Evolutionary conservation across 2,329 filamentous ascomycete species (phyloP).

Genomic region (Plenodomus tracheiphilus): DNA sequence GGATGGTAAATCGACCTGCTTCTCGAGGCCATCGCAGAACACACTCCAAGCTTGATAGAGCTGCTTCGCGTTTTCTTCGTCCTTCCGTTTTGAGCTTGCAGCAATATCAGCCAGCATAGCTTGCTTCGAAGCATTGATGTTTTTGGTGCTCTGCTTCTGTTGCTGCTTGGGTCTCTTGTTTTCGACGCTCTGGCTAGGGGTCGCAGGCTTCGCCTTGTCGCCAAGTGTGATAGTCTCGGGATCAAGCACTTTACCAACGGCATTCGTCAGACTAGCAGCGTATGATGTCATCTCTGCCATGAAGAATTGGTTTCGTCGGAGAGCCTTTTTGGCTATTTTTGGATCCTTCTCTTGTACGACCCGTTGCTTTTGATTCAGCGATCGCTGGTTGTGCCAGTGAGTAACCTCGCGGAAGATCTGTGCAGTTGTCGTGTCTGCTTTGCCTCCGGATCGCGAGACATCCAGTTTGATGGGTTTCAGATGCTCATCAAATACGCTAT

Average conservation of each 20-base stretch:
- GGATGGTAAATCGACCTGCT: conserved; percentile 47
- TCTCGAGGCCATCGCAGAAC: conserved; percentile 53
- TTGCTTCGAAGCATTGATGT: conserved; percentile 46
- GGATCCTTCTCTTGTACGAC: conserved; percentile 35
- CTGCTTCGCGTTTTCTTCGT: conserved; percentile 47
- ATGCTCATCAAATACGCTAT: conserved; percentile 53
- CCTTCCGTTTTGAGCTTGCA: conserved; percentile 47
- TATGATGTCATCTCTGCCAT: conserved; percentile 22
- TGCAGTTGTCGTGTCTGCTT: conserved; percentile 35
- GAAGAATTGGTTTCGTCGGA: conserved; percentile 18
- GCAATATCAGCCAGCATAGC: conserved; percentile 50
- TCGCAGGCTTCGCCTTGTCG: conserved; percentile 15
- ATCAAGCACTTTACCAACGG: conserved; percentile 17
- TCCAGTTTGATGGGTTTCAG: conserved; percentile 50
- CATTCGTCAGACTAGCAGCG: conserved; percentile 19
- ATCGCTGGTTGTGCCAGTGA: conserved; percentile 67
- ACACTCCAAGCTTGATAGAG: conserved; percentile 51
- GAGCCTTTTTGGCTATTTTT: conserved; percentile 35
- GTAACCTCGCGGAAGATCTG: conserved; percentile 53
- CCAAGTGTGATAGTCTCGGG: conserved; percentile 33
- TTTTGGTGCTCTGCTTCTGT: conserved; percentile 30
- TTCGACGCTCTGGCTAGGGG: conserved; percentile 13
- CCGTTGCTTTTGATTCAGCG: conserved; percentile 49
- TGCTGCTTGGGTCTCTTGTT: conserved; percentile 25
- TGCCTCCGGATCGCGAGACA: conserved; percentile 30